Base-by-base conservation (phyloP, 805 yeast species). In the Nakazawaea molendinolei region DNA sequence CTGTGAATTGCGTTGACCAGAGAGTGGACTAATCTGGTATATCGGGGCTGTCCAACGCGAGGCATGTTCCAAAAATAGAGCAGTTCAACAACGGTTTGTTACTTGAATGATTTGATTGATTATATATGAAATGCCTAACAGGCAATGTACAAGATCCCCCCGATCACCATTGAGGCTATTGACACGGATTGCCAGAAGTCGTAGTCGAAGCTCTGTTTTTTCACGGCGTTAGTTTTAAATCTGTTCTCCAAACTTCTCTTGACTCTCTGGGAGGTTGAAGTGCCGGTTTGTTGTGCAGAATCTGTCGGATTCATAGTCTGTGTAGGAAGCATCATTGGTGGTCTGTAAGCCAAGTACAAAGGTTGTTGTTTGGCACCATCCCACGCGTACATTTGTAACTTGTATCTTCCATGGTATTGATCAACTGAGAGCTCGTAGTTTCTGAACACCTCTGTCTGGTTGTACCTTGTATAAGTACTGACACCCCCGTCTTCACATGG, bases 291-390 rank as follows among this genome's bases (percentile, higher is more conserved):
- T 25, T 63, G 58, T 5, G 67, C 52, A 2, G 65, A 61, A 5
- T 47, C 47, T 2, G 95, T 84, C 16, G 98, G 98, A 58, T 89
- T 90, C 68, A 92, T 63, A 0, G 97, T 89, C 36, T 56, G 61
- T 1, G 97, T 92, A 16, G 98, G 98, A 42, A 92, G 74, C 98
- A 92, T 92, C 74, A 83, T 70, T 8, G 98, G 94, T 5, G 98
- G 98, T 49, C 74, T 73, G 65, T 89, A 92, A 2, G 94, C 95
- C 56, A 92, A 69, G 59, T 86, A 92, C 50, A 92, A 58, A 1
- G 98, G 97, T 46, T 86, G 90, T 67, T 82, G 60, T 30, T 76
- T 76, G 13, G 84, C 57, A 13, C 97, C 97, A 56, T 81, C 86
- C 48, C 71, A 80, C 61, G 80, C 78, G 60, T 71, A 80, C 41